A percentile compares a stretch with the other conserved stretches of the same genome.
Conservation (phyloP, 2,329 filamentous ascomycete genomes). For the Exophiala phaeomuriformis region DNA sequence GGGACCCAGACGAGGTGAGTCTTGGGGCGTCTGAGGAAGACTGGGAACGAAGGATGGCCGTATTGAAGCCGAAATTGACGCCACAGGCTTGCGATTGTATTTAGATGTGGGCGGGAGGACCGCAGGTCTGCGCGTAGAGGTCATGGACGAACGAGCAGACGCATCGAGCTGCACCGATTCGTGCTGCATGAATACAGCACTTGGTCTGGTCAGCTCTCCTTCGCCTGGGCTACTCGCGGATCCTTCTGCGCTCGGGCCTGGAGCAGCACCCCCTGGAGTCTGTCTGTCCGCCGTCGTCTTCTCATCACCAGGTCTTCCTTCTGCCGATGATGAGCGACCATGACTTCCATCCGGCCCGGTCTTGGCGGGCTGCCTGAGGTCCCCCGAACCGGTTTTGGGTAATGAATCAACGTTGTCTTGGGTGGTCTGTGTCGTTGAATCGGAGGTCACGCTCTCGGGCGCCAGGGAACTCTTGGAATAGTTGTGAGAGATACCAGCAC, state of each 20-base stretch:
- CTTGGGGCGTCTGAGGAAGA: conserved; percentile 18
- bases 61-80: conserved; percentile 7
- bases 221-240: conserved; percentile 16
- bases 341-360: conserved; percentile 7
- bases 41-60: conserved; percentile 13
- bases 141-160: conserved; percentile 20
- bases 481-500: conserved; percentile 14
- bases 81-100: conserved; percentile 25
- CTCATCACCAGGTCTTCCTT: conserved; percentile 12
- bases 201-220: conserved; percentile 1
- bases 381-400: conserved; percentile 1
- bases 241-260: conserved; percentile 14
- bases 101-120: conserved; percentile 24
- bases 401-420: conserved; percentile 15
- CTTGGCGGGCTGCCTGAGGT: background rate
- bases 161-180: conserved; percentile 1
- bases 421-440: conserved; percentile 12
- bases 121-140: conserved; percentile 12
- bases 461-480: conserved; percentile 22
- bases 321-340: conserved; percentile 11
- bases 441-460: conserved; percentile 18
- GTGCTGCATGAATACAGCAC: background rate
- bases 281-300: conserved; percentile 18
- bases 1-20: conserved; percentile 18
- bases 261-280: conserved; percentile 1